Base-by-base conservation (phyloP, 2,329 filamentous ascomycete genomes). In the Septoria linicola region DNA sequence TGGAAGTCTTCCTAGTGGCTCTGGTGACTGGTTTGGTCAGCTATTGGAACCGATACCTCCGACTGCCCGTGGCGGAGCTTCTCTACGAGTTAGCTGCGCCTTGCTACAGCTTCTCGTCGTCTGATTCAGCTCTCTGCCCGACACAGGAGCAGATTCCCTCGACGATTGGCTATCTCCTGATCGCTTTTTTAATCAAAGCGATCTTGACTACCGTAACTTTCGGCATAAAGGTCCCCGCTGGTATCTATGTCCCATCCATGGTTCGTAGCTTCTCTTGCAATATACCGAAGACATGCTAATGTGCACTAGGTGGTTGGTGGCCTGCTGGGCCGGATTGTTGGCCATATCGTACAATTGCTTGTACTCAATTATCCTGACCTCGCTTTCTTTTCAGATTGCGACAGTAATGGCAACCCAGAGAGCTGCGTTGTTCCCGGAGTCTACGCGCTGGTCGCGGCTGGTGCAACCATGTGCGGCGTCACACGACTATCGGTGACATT, bases 241-340 rank as follows among this genome's bases (percentile, higher is more conserved):
- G 93, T 57, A 96, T 99, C 61, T 99, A 99, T 63, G 91, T 99
- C 1, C 93, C 93, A 2, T 96, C 92, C 62, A 99, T 99, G 93
- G 93, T 27, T 27, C 10, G 23, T 27, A 27, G 5, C 23, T 10
- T 27, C 10, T 5, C 5, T 10, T 27, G 23, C 10, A 27, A 27
- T 27, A 10, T 10, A 5, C 23, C 23, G 23, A 27, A 5, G 5
- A 27, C 23, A 27, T 27, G 23, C 23, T 27, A 27, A 27, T 10
- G 10, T 10, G 23, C 23, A 27, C 23, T 27, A 27, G 23, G 23
- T 97, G 21, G 89, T 97, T 14, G 93, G 93, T 58, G 93, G 93
- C 64, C 75, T 99, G 14, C 85, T 96, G 75, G 92, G 92, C 23
- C 84, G 92, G 6, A 84, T 93, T 37, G 81, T 96, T 10, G 93